Conservation (phyloP, 768 basidiomycete species). For the Boletus huronensis region DNA sequence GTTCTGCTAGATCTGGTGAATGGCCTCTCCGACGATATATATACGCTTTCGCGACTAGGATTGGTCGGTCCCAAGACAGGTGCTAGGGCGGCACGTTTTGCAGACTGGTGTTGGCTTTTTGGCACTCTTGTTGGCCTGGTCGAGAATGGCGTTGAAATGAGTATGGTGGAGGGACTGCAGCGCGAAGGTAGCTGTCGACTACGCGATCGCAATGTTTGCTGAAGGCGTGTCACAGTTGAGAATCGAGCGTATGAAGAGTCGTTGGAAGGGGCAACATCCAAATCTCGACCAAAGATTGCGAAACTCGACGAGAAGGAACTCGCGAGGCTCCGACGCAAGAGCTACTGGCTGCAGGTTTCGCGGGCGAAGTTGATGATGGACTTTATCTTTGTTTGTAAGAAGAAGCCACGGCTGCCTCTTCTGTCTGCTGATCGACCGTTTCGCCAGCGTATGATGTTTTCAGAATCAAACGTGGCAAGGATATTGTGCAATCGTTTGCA, state of each 20-base stretch:
- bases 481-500: constrained; percentile 57
- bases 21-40: constrained; percentile 73
- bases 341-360: constrained; percentile 72
- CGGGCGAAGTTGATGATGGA: constrained; percentile 78
- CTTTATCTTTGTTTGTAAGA: constrained; percentile 80
- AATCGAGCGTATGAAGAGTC: constrained; percentile 71
- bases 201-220: background rate
- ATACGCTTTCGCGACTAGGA: constrained; percentile 70
- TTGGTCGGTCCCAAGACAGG: constrained; percentile 63
- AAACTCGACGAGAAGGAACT: constrained; percentile 72
- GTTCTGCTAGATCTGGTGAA: constrained; percentile 76
- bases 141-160: constrained; percentile 77
- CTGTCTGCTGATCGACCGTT: constrained; percentile 5
- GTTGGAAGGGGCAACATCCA: constrained; percentile 64
- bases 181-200: constrained; percentile 48
- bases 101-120: constrained; percentile 86
- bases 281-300: constrained; percentile 55
- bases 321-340: constrained; percentile 60
- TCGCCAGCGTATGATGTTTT: constrained; percentile 75
- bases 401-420: constrained; percentile 17
- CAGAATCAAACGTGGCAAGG: constrained; percentile 56
- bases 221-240: constrained; percentile 49
- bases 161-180: constrained; percentile 61
- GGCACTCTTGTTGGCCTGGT: constrained; percentile 77
- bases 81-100: constrained; percentile 65